A percentile compares a stretch with the other conserved stretches of the same genome.
Evolutionary conservation across 306 rosid species (phyloP).

Genomic region (Notholithocarpus densiflorus): DNA sequence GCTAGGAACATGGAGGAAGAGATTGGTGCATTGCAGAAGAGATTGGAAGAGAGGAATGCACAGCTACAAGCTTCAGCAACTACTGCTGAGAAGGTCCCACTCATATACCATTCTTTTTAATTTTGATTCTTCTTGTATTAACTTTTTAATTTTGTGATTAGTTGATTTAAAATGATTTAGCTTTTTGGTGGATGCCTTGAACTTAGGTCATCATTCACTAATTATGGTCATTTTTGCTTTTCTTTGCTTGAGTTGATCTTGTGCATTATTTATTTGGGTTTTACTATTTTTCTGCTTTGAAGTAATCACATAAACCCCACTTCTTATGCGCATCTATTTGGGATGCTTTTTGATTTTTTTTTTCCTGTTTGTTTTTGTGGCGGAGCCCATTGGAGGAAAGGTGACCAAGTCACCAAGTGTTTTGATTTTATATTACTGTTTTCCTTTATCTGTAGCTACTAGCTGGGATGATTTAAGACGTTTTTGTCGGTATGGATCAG

Average conservation of each 20-base stretch:
- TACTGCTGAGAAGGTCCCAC: conserved; percentile 65
- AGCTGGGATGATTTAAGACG: not conserved
- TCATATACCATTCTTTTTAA: conserved; percentile 9
- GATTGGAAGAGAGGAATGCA: conserved; percentile 60
- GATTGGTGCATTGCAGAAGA: conserved; percentile 57
- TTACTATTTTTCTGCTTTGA: conserved; percentile 18
- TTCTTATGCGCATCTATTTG: conserved; percentile 21
- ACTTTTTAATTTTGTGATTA: conserved; percentile 13
- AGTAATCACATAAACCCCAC: conserved; percentile 14
- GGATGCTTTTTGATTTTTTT: conserved; percentile 25
- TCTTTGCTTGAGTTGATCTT: conserved; percentile 21
- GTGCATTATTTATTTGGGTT: not conserved
- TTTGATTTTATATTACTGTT: not conserved
- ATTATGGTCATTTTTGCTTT: conserved; percentile 13
- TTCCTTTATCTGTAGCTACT: not conserved
- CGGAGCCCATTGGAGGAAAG: conserved; percentile 25
- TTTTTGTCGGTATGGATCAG: conserved; percentile 1
- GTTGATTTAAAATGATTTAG: not conserved
- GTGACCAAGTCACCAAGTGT: not conserved
- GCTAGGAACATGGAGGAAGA: conserved; percentile 81
- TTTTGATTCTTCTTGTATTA: conserved; percentile 3
- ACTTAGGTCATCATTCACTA: conserved; percentile 9
- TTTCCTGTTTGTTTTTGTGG: conserved; percentile 8
- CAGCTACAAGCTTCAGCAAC: conserved; percentile 72
- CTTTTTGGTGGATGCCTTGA: conserved; percentile 1